These are phyloP conservation scores for Galerina sulciceps DNA, from an alignment of 768 basidiomycete species.

Conservation along the genomic window DNA sequence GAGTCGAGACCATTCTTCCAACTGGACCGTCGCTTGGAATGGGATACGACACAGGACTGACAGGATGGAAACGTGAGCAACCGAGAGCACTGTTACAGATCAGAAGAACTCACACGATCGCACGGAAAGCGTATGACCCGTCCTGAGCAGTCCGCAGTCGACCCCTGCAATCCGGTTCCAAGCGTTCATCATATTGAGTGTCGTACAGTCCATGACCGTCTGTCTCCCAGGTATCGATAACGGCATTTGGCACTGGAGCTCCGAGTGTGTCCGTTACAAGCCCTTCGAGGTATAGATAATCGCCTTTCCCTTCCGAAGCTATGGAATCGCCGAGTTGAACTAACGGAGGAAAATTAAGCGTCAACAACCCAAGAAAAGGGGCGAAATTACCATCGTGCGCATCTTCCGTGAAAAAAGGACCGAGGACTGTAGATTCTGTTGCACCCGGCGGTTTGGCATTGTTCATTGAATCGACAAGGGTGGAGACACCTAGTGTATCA, in stretches of 20 bases:
- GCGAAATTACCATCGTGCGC: slow-evolving; percentile 59
- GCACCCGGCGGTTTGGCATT: slow-evolving; percentile 64
- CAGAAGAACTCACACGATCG: slow-evolving; percentile 52
- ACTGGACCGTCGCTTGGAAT: slow-evolving; percentile 83
- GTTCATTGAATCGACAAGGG: slow-evolving; percentile 77
- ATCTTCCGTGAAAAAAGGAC: slow-evolving; percentile 84
- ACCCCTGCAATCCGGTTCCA: slow-evolving; percentile 74
- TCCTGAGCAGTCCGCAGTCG: slow-evolving; percentile 60
- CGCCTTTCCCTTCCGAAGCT: slow-evolving; percentile 86
- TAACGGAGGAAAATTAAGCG: slow-evolving; percentile 26
- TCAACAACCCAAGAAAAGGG: background rate
- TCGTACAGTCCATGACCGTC: slow-evolving; percentile 60
- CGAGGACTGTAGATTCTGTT: slow-evolving; percentile 79
- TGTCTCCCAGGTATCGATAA: slow-evolving; percentile 87
- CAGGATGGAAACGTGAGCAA: background rate
- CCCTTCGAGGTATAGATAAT: slow-evolving; percentile 83
- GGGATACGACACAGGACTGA: slow-evolving; percentile 65
- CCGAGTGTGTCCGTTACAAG: slow-evolving; percentile 66
- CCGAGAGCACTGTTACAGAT: background rate
- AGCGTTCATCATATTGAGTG: slow-evolving; percentile 54
- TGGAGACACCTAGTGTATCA: slow-evolving; percentile 78
- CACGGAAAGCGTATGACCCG: slow-evolving; percentile 72
- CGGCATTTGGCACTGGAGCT: slow-evolving; percentile 62
- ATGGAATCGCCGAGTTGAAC: slow-evolving; percentile 75
- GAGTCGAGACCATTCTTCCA: slow-evolving; percentile 54